These are phyloP conservation scores for Aphanomyces euteiches DNA, from an alignment of 352 stramenopile genomes.

Conservation along the genomic window DNA sequence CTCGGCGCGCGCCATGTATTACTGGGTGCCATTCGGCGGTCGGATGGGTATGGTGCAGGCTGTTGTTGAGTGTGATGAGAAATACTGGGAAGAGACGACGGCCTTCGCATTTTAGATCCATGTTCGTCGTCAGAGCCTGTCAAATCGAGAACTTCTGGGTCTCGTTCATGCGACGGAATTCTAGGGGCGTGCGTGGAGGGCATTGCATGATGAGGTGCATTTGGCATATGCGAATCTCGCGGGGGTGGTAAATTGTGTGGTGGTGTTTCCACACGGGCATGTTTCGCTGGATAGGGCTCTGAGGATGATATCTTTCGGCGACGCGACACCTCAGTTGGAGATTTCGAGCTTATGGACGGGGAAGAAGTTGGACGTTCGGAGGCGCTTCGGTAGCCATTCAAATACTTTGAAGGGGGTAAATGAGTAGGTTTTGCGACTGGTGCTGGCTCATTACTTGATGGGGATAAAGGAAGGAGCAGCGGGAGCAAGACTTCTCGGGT, in stretches of 20 bases:
- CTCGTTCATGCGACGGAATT: background rate
- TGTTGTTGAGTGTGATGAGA: background rate
- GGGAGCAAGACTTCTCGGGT: constrained; percentile 2
- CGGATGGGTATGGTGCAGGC: background rate
- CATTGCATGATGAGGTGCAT: background rate
- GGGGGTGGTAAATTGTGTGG: background rate
- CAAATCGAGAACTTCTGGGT: constrained; percentile 5
- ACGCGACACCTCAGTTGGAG: background rate
- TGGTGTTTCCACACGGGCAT: background rate
- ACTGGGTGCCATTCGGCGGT: background rate
- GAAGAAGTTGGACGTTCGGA: background rate
- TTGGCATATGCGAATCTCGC: background rate
- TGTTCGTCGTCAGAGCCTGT: constrained; percentile 3
- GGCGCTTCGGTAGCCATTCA: background rate
- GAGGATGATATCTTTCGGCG: background rate
- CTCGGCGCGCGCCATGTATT: background rate
- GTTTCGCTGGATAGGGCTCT: background rate
- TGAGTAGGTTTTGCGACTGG: background rate
- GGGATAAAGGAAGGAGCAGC: constrained; percentile 10
- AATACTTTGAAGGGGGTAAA: background rate
- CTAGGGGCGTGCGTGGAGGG: background rate
- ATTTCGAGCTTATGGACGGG: background rate
- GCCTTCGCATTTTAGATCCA: background rate
- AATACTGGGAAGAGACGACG: background rate
- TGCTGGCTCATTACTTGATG: background rate